These are phyloP conservation scores for Curvularia spicifera DNA, from an alignment of 2,329 filamentous ascomycete genomes.

Conservation along the genomic window DNA sequence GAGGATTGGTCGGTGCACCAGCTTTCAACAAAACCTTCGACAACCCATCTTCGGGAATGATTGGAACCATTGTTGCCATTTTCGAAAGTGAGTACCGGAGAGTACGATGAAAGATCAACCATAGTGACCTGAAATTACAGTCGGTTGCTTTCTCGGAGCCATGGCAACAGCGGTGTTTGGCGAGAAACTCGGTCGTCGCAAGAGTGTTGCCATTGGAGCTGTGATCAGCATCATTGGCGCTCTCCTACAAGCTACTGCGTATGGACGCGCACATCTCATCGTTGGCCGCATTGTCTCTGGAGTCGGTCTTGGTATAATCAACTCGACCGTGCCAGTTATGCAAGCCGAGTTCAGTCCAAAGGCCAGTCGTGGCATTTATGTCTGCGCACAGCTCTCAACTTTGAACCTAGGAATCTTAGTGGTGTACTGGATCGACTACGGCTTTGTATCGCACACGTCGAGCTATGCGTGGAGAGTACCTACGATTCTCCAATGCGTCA, in stretches of 20 bases:
- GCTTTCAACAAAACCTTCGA: slow-evolving; percentile 56
- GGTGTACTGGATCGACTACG: slow-evolving; percentile 28
- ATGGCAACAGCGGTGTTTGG: slow-evolving; percentile 53
- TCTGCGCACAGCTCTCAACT: slow-evolving; percentile 27
- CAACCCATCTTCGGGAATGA: slow-evolving; percentile 24
- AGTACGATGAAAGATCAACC: no score
- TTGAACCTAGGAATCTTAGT: slow-evolving; percentile 26
- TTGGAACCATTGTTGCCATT: slow-evolving; percentile 29
- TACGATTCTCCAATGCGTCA: slow-evolving; percentile 21
- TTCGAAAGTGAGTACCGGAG: slow-evolving; percentile 21
- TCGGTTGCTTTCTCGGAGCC: slow-evolving; percentile 53
- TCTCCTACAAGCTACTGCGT: slow-evolving; percentile 24
- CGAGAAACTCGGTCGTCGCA: slow-evolving; percentile 60
- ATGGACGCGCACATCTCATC: slow-evolving; percentile 22
- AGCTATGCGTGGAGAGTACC: slow-evolving; percentile 26
- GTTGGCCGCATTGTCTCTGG: slow-evolving; percentile 27
- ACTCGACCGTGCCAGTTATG: slow-evolving; percentile 24
- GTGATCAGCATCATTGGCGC: slow-evolving; percentile 24
- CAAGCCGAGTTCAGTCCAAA: slow-evolving; percentile 29
- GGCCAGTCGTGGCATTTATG: slow-evolving; percentile 26
- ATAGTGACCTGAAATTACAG: slow-evolving; percentile 9
- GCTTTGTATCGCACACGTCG: slow-evolving; percentile 22
- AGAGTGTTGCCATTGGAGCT: slow-evolving; percentile 23
- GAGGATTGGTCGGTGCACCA: slow-evolving; percentile 67
- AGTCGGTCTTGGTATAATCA: slow-evolving; percentile 42